phyloP scores from a whole-genome alignment of 768 basidiomycete genomes.

The Macrolepiota fuliginosa region DNA sequence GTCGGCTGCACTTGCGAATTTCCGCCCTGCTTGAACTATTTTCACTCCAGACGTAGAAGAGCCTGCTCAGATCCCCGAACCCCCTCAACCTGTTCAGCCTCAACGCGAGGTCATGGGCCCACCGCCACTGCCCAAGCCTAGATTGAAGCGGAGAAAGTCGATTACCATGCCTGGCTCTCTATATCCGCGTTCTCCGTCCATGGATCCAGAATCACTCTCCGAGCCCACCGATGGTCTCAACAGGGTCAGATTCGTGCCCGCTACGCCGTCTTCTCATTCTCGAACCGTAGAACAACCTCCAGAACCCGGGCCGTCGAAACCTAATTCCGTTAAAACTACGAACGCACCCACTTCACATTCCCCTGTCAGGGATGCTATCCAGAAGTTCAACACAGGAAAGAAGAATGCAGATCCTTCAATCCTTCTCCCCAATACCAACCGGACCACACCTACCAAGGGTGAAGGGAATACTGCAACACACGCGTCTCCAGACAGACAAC shows the following conservation, averaged over 20 bases:
- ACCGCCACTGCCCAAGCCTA: constrained; percentile 4
- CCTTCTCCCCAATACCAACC: constrained; percentile 38
- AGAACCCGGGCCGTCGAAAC: not conserved
- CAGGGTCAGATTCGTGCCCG: not conserved
- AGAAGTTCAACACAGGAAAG: constrained; percentile 41
- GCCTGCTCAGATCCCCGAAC: not conserved
- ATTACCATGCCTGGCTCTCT: constrained; percentile 79
- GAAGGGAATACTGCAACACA: constrained; percentile 23
- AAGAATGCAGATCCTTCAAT: constrained; percentile 54
- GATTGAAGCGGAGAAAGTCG: constrained; percentile 39
- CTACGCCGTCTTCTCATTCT: not conserved
- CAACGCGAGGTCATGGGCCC: constrained; percentile 6
- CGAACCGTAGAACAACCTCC: not conserved
- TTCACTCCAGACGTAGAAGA: not conserved
- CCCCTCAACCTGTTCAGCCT: not conserved
- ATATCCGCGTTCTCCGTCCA: constrained; percentile 71
- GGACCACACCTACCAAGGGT: constrained; percentile 23
- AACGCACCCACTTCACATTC: constrained; percentile 20
- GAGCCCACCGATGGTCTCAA: not conserved
- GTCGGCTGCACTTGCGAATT: not conserved
- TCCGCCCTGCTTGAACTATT: not conserved
- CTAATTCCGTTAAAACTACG: not conserved
- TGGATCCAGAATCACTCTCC: constrained; percentile 42
- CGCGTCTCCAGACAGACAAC: not conserved
- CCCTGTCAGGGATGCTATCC: constrained; percentile 48